phyloP scores from a whole-genome alignment of 345 rosid species.

The Moricandia moricandioides region DNA sequence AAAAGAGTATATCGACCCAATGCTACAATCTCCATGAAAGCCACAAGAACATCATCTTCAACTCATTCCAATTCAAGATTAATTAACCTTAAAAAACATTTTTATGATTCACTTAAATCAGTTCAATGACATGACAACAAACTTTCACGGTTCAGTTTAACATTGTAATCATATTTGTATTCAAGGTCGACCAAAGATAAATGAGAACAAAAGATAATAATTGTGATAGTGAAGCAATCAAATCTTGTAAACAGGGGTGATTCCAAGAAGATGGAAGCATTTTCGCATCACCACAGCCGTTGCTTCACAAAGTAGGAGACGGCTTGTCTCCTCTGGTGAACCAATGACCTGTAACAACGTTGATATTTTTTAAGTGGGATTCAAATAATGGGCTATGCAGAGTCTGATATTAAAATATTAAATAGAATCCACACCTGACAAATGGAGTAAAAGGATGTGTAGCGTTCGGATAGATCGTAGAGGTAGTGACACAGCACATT shows the following conservation, averaged over 20 bases:
- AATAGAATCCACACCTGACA: slow-evolving; percentile 29
- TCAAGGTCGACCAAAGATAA: neutral
- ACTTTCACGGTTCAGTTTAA: neutral
- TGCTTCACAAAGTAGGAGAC: no score
- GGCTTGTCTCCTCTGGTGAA: neutral
- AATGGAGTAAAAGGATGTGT: slow-evolving; percentile 68
- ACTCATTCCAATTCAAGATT: slow-evolving; percentile 2
- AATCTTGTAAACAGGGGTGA: no score
- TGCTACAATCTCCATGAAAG: no score
- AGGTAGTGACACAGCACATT: slow-evolving; percentile 75
- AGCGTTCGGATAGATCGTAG: slow-evolving; percentile 64
- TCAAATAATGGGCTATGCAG: no score
- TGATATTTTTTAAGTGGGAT: neutral
- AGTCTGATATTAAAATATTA: neutral
- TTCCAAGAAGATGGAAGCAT: no score
- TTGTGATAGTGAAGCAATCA: neutral
- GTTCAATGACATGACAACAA: slow-evolving; percentile 5
- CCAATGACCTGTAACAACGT: no score
- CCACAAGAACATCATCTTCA: neutral
- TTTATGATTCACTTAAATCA: slow-evolving; percentile 15
- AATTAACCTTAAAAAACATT: slow-evolving; percentile 7
- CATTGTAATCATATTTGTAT: neutral
- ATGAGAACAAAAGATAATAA: slow-evolving; percentile 4
- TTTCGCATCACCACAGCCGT: no score
- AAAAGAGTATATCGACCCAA: no score